phyloP scores from a whole-genome alignment of 164 flowering plant species.

The Tinospora cordifolia region DNA sequence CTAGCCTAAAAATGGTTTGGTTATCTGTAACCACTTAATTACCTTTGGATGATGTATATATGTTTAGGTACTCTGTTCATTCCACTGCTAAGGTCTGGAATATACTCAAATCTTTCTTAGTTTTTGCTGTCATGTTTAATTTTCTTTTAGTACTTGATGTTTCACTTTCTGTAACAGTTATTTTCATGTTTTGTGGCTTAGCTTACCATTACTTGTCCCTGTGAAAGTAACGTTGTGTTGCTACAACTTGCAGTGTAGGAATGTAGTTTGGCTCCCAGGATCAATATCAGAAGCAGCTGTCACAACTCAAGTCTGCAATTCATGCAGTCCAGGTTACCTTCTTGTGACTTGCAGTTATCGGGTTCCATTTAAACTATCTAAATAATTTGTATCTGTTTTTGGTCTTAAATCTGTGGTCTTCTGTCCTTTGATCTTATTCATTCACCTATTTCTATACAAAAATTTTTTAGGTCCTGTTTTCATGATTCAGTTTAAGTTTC shows the following conservation, averaged over 20 bases:
- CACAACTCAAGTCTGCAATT: conserved; percentile 54
- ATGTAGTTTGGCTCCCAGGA: conserved; percentile 97
- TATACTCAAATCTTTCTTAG: neutral
- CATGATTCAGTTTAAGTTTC: conserved; percentile 81
- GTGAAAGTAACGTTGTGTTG: no score
- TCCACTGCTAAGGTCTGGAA: neutral
- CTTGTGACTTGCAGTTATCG: neutral
- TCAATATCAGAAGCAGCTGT: conserved; percentile 72
- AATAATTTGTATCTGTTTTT: neutral
- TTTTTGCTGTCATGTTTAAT: neutral
- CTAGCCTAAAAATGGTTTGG: no score
- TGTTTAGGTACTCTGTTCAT: no score
- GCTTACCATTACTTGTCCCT: neutral
- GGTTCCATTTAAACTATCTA: neutral
- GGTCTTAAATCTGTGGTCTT: neutral
- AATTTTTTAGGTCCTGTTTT: conserved; percentile 61
- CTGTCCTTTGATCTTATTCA: no score
- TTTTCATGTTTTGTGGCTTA: neutral
- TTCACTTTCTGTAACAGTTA: no score
- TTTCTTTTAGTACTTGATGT: neutral
- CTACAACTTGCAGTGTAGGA: conserved; percentile 59
- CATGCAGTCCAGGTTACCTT: conserved; percentile 66
- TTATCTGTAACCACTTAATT: no score
- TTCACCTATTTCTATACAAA: neutral
- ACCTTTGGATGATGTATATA: no score